Conservation (phyloP, 164 flowering plant species). For the Magnolia sinica region DNA sequence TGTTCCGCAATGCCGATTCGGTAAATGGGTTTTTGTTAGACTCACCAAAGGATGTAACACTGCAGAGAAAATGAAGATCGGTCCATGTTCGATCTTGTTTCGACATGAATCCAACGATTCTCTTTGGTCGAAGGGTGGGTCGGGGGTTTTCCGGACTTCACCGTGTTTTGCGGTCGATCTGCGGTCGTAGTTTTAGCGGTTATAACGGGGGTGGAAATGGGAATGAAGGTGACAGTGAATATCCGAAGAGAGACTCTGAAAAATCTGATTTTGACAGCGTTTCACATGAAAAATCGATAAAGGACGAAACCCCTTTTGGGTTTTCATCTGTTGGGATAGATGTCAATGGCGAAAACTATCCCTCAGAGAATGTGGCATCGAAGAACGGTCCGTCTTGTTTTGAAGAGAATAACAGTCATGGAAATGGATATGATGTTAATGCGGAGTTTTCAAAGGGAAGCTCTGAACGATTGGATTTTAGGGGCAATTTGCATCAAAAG, state of each 20-base stretch:
- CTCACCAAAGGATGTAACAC: neutral
- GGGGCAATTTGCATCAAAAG: neutral
- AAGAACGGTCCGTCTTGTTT: neutral
- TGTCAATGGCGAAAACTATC: constrained; percentile 5
- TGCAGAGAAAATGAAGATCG: constrained; percentile 7
- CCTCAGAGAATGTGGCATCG: neutral
- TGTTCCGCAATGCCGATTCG: neutral
- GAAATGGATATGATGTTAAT: neutral
- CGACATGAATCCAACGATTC: constrained; percentile 14
- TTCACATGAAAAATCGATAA: neutral
- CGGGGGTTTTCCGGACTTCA: neutral
- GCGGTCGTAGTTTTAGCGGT: constrained; percentile 7
- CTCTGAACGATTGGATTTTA: neutral
- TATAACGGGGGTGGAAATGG: neutral
- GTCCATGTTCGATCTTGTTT: constrained; percentile 4
- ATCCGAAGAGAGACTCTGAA: neutral
- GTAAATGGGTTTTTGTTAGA: constrained; percentile 2
- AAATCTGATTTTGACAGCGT: constrained; percentile 12
- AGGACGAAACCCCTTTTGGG: neutral
- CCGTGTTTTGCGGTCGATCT: constrained; percentile 8
- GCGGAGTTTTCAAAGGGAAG: constrained; percentile 1
- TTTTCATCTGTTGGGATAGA: neutral
- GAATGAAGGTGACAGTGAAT: neutral
- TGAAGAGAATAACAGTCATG: neutral
- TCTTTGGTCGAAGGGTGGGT: constrained; percentile 8